Percentiles rank a stretch among this genome's conserved stretches.
Evolutionary conservation across 2,329 filamentous ascomycete species (phyloP).

Genomic region (Ascochyta rabiei): DNA sequence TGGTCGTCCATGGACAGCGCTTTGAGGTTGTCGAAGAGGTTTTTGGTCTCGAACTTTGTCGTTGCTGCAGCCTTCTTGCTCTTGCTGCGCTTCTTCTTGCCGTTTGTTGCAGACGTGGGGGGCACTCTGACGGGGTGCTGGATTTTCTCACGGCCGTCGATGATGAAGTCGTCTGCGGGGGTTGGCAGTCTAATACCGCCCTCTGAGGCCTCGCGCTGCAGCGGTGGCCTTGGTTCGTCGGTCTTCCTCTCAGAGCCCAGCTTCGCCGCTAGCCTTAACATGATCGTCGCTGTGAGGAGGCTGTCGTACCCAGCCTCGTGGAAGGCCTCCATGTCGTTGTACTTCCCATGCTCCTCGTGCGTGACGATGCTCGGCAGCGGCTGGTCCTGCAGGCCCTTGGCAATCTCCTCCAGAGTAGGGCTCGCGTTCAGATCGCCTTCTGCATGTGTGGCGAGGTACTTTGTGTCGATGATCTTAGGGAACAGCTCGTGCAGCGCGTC

Average conservation of each 20-base stretch:
- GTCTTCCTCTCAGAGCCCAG: conserved; percentile 48
- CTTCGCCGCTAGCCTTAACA: conserved; percentile 61
- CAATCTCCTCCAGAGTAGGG: conserved; percentile 57
- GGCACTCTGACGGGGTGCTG: conserved; percentile 22
- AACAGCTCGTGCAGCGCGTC: conserved; percentile 59
- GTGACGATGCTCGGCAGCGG: conserved; percentile 51
- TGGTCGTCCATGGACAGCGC: conserved; percentile 11
- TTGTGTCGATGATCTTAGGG: conserved; percentile 66
- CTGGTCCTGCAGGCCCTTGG: conserved; percentile 50
- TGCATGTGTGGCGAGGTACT: conserved; percentile 66
- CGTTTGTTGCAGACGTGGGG: conserved; percentile 6
- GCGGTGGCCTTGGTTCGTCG: not conserved
- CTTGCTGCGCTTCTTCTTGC: conserved; percentile 19
- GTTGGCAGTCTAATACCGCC: conserved; percentile 10
- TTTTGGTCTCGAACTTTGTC: conserved; percentile 32
- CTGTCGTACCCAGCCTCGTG: conserved; percentile 71
- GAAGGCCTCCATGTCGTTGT: conserved; percentile 48
- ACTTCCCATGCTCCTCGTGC: conserved; percentile 47
- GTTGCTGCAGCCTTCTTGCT: conserved; percentile 14
- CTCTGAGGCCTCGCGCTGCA: conserved; percentile 3
- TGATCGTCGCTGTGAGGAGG: conserved; percentile 64
- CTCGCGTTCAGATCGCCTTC: conserved; percentile 59
- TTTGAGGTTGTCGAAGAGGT: conserved; percentile 34
- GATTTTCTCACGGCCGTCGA: conserved; percentile 27
- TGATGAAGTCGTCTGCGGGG: conserved; percentile 9